A percentile compares a stretch with the other conserved stretches of the same genome.
These are phyloP conservation scores for Meyerozyma carpophila DNA, from an alignment of 1,139 yeast genomes.

Conservation along the genomic window DNA sequence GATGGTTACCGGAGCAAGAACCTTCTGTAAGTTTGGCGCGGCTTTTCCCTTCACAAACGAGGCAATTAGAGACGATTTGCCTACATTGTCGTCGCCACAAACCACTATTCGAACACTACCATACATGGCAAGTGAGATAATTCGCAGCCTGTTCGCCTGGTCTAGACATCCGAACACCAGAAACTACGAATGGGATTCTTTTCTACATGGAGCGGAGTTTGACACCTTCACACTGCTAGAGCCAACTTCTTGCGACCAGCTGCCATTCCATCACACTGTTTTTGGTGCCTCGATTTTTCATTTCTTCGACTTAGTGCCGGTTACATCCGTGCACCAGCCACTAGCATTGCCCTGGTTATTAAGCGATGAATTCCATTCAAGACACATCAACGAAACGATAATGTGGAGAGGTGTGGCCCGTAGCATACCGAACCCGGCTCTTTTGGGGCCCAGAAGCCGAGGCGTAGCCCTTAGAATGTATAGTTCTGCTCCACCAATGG, in stretches of 20 bases:
- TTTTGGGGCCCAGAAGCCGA: neutral
- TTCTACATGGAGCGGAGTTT: too few relatives aligned
- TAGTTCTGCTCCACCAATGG: conserved; percentile 27
- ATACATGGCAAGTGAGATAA: neutral
- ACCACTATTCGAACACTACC: conserved; percentile 55
- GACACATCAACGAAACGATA: neutral
- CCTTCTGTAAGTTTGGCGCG: conserved; percentile 68
- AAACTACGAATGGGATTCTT: too few relatives aligned
- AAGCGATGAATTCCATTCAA: neutral
- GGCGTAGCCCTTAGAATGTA: neutral
- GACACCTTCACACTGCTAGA: too few relatives aligned
- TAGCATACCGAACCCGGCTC: neutral
- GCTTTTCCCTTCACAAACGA: conserved; percentile 76
- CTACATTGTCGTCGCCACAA: conserved; percentile 95
- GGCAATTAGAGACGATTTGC: conserved; percentile 73
- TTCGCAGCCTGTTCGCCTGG: neutral
- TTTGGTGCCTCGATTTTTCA: neutral
- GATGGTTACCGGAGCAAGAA: conserved; percentile 78
- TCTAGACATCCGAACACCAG: neutral
- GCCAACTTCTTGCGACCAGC: too few relatives aligned
- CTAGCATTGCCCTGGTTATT: neutral
- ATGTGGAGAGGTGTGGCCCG: neutral
- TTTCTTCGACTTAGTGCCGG: too few relatives aligned
- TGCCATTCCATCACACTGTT: neutral
- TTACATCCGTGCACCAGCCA: neutral